phyloP scores from a whole-genome alignment of 2,329 filamentous ascomycete genomes.

The Epichloe sp. region DNA sequence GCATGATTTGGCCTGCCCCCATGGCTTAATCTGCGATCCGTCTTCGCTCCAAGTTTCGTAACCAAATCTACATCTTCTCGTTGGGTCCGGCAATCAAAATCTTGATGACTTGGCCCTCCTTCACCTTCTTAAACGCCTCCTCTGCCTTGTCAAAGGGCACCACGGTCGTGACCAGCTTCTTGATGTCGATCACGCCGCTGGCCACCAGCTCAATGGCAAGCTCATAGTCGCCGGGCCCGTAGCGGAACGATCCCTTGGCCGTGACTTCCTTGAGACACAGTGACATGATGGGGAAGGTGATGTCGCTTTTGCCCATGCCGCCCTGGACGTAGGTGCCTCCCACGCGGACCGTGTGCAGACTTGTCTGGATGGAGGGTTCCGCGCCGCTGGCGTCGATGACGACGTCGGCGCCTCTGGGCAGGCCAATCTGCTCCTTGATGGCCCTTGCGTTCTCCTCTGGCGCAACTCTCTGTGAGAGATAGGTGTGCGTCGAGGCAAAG shows the following conservation, averaged over 20 bases:
- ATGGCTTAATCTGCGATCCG: no score
- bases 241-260: conserved; percentile 78
- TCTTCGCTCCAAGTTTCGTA: no score
- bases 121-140: conserved; percentile 75
- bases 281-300: conserved; percentile 84
- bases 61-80: conserved; percentile 25
- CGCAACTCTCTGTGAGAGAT: conserved; percentile 46
- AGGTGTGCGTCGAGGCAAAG: conserved; percentile 61
- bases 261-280: conserved; percentile 83
- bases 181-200: conserved; percentile 62
- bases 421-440: conserved; percentile 47
- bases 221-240: conserved; percentile 77
- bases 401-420: conserved; percentile 58
- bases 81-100: conserved; percentile 54
- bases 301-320: conserved; percentile 80
- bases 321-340: conserved; percentile 74
- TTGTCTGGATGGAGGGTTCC: conserved; percentile 64
- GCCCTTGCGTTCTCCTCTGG: conserved; percentile 63
- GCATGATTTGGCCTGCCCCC: background rate
- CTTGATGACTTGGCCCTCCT: conserved; percentile 67
- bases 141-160: conserved; percentile 76
- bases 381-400: conserved; percentile 73
- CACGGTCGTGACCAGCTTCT: conserved; percentile 64
- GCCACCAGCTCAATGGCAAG: conserved; percentile 68
- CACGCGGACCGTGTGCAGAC: conserved; percentile 54